These are phyloP conservation scores for Ceratobasidium sp. DNA, from an alignment of 1,284 basidiomycete genomes.

Conservation along the genomic window DNA sequence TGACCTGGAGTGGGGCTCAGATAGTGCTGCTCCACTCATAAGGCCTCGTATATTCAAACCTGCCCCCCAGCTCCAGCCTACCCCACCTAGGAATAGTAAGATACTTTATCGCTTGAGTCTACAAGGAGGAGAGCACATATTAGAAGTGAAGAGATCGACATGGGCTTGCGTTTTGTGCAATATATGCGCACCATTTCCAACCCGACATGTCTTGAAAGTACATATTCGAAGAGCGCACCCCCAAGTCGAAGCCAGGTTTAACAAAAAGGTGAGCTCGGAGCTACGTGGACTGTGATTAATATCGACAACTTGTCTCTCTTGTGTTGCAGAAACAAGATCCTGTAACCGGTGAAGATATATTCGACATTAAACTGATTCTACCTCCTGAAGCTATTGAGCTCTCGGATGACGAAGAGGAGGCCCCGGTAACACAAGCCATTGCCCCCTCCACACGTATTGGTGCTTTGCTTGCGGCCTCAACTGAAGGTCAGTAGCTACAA, in stretches of 20 bases:
- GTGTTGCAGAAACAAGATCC: background rate
- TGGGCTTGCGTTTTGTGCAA: conserved; percentile 32
- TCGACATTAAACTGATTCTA: conserved; percentile 12
- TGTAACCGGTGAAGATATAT: background rate
- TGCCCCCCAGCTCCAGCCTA: background rate
- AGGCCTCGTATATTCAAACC: background rate
- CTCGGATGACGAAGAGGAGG: conserved; percentile 28
- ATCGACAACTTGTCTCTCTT: background rate
- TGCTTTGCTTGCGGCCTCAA: background rate
- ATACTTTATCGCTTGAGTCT: conserved; percentile 6
- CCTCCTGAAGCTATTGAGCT: conserved; percentile 26
- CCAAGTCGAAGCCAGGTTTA: background rate
- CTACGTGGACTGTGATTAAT: background rate
- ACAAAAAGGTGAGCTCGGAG: background rate
- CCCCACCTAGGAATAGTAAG: background rate
- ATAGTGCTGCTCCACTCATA: conserved; percentile 20
- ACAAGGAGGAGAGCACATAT: background rate
- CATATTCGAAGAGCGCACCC: conserved; percentile 26
- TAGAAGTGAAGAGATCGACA: background rate
- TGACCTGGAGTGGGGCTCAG: conserved; percentile 22
- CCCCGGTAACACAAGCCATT: background rate
- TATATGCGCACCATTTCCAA: conserved; percentile 38
- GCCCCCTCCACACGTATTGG: conserved; percentile 36
- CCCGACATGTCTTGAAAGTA: conserved; percentile 13
- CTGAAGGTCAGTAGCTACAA: background rate